Percentiles rank a stretch among this genome's conserved stretches.
Conservation (phyloP, 768 basidiomycete genomes). For the Butyriboletus loyo region DNA sequence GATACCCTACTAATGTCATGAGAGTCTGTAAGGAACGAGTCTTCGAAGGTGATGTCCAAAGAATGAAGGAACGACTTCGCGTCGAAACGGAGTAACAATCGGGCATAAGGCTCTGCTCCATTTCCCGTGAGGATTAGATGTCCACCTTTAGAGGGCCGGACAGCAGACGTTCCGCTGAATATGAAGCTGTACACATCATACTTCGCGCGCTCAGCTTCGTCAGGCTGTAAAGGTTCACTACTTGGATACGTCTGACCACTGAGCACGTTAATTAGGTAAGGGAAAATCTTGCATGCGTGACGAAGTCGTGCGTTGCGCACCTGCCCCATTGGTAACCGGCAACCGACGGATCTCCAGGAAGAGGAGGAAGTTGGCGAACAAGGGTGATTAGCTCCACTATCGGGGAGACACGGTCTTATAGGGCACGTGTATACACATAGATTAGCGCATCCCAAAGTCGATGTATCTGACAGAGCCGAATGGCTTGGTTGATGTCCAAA, state of each 20-base stretch:
- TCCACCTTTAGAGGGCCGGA: slow-evolving; percentile 79
- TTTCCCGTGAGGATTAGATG: slow-evolving; percentile 72
- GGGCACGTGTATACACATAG: too few species aligned
- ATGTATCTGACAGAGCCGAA: slow-evolving; percentile 80
- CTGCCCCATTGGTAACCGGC: slow-evolving; percentile 9
- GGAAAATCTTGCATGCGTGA: slow-evolving; percentile 85
- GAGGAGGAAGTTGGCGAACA: slow-evolving; percentile 45
- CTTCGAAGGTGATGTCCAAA: too few species aligned
- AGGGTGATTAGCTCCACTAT: slow-evolving; percentile 80
- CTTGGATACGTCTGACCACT: slow-evolving; percentile 87
- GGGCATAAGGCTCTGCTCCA: slow-evolving; percentile 76
- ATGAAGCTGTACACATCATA: slow-evolving; percentile 75
- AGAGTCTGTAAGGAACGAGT: slow-evolving; percentile 78
- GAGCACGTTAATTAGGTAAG: slow-evolving; percentile 78
- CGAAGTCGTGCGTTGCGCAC: slow-evolving; percentile 8
- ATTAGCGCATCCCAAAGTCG: too few species aligned
- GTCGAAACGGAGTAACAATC: slow-evolving; percentile 81
- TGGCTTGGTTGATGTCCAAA: slow-evolving; percentile 87
- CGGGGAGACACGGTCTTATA: slow-evolving; percentile 89
- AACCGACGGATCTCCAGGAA: background rate
- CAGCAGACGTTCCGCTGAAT: slow-evolving; percentile 74
- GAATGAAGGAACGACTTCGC: slow-evolving; percentile 92
- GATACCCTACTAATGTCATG: too few species aligned
- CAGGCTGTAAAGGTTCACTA: slow-evolving; percentile 61
- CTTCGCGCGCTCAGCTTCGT: slow-evolving; percentile 69